Conservation (phyloP, 2,329 filamentous ascomycete genomes). For the Colletotrichum siamense region DNA sequence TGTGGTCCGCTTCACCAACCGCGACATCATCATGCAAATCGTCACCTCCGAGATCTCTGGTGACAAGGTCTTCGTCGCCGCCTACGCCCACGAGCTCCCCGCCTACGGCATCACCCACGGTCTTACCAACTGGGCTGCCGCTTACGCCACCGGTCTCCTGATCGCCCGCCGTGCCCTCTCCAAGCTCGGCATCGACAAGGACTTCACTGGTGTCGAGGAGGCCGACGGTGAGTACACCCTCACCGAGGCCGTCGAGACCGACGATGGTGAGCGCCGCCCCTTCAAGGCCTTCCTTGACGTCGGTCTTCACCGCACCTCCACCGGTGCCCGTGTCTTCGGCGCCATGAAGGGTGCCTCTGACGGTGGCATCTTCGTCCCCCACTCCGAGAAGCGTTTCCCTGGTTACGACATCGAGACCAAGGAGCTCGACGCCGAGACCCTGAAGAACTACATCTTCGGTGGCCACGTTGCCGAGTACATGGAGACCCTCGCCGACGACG, state of each 20-base stretch:
- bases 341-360: slow-evolving; percentile 99
- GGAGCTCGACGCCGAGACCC: slow-evolving; percentile 95
- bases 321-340: slow-evolving; percentile 97
- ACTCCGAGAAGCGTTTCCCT: slow-evolving; percentile 99
- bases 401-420: slow-evolving; percentile 96
- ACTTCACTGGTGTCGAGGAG: slow-evolving; percentile 96
- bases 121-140: slow-evolving; percentile 99
- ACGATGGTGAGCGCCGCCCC: slow-evolving; percentile 92
- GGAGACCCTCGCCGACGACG: slow-evolving; percentile 98
- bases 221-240: slow-evolving; percentile 93
- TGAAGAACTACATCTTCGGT: slow-evolving; percentile 99
- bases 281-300: slow-evolving; percentile 99
- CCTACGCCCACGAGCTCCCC: slow-evolving; percentile 97
- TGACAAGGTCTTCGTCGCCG: slow-evolving; percentile 93
- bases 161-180: slow-evolving; percentile 94
- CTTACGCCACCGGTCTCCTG: slow-evolving; percentile 95
- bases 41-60: slow-evolving; percentile 94
- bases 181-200: slow-evolving; percentile 95
- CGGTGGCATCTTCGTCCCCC: slow-evolving; percentile 94
- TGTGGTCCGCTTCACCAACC: slow-evolving; percentile 99
- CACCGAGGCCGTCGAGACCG: slow-evolving; percentile 91
- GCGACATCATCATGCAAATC: slow-evolving; percentile 98
- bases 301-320: slow-evolving; percentile 95
- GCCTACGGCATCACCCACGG: slow-evolving; percentile 98
- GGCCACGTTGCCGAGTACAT: slow-evolving; percentile 99